A percentile compares a stretch with the other conserved stretches of the same genome.
Conservation (phyloP, 108 stramenopile genomes). For the Pinguiococcus pyrenoidosus region DNA sequence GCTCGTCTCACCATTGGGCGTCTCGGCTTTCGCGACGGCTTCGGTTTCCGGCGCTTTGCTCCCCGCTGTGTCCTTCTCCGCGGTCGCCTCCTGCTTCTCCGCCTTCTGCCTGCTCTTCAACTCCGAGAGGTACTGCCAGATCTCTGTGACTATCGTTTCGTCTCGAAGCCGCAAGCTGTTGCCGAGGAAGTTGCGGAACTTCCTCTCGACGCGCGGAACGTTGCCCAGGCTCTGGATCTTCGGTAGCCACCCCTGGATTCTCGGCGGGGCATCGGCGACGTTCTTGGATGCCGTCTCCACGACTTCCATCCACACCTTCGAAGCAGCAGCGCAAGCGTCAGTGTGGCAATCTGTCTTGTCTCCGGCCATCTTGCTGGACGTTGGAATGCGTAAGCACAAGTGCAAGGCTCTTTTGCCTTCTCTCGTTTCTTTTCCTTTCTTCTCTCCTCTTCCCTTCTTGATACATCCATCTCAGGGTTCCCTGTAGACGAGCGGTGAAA, state of each 20-base stretch:
- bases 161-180: constrained; percentile 23
- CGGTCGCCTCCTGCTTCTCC: constrained; percentile 8
- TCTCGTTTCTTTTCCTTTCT: too few relatives aligned
- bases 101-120: background rate
- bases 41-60: background rate
- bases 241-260: constrained; percentile 8
- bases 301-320: constrained; percentile 14
- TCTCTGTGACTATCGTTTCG: background rate
- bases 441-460: too few relatives aligned
- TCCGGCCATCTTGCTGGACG: background rate
- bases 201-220: constrained; percentile 46
- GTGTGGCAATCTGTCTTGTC: constrained; percentile 4
- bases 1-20: background rate
- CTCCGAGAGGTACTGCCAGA: constrained; percentile 8
- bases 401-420: too few relatives aligned
- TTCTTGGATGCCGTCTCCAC: constrained; percentile 8
- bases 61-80: constrained; percentile 1
- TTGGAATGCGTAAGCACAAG: background rate
- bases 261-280: constrained; percentile 6
- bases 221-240: constrained; percentile 27
- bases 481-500: too few relatives aligned
- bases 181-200: constrained; percentile 35
- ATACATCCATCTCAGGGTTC: too few relatives aligned
- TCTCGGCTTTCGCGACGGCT: background rate
- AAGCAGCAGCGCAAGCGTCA: too few relatives aligned